These are phyloP conservation scores for Monosporascus ibericus DNA, from an alignment of 2,329 filamentous ascomycete genomes.

Conservation along the genomic window DNA sequence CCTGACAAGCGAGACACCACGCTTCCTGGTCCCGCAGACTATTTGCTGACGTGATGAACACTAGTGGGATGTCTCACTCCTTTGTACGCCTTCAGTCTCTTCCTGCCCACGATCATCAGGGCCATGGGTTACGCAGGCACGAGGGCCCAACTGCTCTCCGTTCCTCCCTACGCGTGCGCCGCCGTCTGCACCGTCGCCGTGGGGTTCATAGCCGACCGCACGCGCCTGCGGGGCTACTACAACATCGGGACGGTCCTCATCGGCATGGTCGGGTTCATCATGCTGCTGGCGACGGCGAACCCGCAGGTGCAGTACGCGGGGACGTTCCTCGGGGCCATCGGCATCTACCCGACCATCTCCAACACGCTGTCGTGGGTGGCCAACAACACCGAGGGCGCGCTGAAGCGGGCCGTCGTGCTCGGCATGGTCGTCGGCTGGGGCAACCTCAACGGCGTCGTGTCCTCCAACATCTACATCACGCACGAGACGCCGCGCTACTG, in stretches of 20 bases:
- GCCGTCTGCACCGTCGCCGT: constrained; percentile 22
- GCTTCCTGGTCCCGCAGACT: no score
- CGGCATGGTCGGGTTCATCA: constrained; percentile 47
- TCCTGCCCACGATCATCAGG: constrained; percentile 32
- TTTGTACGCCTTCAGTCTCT: constrained; percentile 18
- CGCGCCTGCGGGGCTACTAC: constrained; percentile 48
- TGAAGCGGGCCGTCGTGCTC: constrained; percentile 48
- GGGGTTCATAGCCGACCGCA: constrained; percentile 42
- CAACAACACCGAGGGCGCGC: constrained; percentile 52
- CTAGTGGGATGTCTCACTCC: constrained; percentile 2
- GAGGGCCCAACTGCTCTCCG: constrained; percentile 29
- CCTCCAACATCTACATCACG: constrained; percentile 43
- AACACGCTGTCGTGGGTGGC: constrained; percentile 50
- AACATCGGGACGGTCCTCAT: constrained; percentile 43
- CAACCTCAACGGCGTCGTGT: constrained; percentile 44
- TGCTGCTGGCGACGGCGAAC: constrained; percentile 43
- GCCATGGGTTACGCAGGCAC: constrained; percentile 29
- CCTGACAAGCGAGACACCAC: no score
- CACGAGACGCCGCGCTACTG: constrained; percentile 41
- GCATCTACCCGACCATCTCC: constrained; percentile 49
- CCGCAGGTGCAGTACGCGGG: constrained; percentile 46
- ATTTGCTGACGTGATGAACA: not conserved
- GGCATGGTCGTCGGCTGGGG: constrained; percentile 47
- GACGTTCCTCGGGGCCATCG: constrained; percentile 46
- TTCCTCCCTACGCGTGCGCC: constrained; percentile 32